phyloP scores from a whole-genome alignment of 2,329 filamentous ascomycete species.

The Curvularia sp. region DNA sequence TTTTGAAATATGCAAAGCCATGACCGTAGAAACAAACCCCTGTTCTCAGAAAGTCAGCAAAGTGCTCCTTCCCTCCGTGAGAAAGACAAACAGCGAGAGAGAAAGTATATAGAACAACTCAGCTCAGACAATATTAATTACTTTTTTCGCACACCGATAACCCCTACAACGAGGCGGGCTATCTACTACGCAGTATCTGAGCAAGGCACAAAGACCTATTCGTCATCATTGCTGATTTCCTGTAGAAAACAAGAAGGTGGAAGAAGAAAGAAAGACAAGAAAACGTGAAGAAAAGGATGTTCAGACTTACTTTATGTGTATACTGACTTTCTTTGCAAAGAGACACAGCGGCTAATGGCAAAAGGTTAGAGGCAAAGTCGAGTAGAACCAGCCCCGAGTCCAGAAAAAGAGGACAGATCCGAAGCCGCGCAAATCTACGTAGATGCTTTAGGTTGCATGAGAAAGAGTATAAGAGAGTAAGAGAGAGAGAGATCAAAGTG shows the following conservation, averaged over 20 bases:
- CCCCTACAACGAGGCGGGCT: constrained; percentile 8
- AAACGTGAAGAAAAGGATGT: not conserved
- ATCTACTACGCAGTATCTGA: constrained; percentile 20
- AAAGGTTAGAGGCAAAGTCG: no score
- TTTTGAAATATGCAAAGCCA: no score
- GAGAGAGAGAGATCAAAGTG: no score
- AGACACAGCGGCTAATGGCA: no score
- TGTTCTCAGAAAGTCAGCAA: constrained; percentile 11
- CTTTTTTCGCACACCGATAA: constrained; percentile 14
- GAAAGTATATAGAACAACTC: not conserved
- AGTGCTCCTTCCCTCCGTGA: not conserved
- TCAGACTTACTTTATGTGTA: not conserved
- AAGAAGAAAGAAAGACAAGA: not conserved
- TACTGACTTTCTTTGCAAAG: no score
- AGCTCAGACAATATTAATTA: constrained; percentile 7
- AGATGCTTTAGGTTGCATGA: no score
- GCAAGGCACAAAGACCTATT: not conserved
- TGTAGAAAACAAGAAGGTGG: no score
- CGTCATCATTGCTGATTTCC: constrained; percentile 2
- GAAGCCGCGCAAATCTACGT: no score
- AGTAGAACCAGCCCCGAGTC: no score
- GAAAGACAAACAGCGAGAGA: not conserved
- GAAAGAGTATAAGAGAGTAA: no score
- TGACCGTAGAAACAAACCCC: no score
- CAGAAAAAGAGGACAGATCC: no score